Base-by-base conservation (phyloP, 805 yeast species). In the Starmerella roubikii region DNA sequence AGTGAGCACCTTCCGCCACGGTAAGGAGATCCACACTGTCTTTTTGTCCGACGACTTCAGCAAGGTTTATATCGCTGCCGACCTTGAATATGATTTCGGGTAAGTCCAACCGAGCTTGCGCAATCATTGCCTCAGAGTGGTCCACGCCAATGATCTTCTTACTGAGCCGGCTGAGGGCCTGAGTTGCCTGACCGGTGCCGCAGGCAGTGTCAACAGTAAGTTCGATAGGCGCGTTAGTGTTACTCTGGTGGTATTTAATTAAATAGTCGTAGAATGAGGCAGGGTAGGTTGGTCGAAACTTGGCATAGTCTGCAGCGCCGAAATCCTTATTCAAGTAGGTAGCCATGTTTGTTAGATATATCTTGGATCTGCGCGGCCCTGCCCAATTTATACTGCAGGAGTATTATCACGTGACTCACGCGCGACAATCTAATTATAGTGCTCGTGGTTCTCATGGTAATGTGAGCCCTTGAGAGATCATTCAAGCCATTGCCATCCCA, bases 1-100 rank as follows among this genome's bases (percentile, higher is more conserved):
- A 85, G 58, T 85, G 95, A n/a, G 70, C 73, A 42, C 85, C 78
- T 54, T 85, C 85, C 0, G 86, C 93, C 13, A 77, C 80, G 2
- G 84, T 69, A 12, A 83, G 63, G 50, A 83, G 42, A 53, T 80
- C 93, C 8, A 74, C 70, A 0, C 71, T 54, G 8, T 50, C 49
- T 21, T 51, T 53, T 4, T 41, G 45, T 4, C 56, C 41, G 22
- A 39, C 30, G 3, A 47, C 40, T 25, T 3, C 51, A 16, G 9
- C 24, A 27, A 34, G 58, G 35, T 21, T 56, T 48, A 41, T 16
- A 19, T 52, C 56, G 9, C 26, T 33, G 20, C 51, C 54, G 16
- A 44, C 41, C 13, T 13, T 23, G 29, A 42, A 44, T 15, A 37
- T 33, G 35, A 45, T 22, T 11, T 45, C 41, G 58, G 56, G 8